Percentiles rank a stretch among this genome's conserved stretches.
Evolutionary conservation across 2,329 filamentous ascomycete species (phyloP).

Genomic region (Hansfordia pulvinata): DNA sequence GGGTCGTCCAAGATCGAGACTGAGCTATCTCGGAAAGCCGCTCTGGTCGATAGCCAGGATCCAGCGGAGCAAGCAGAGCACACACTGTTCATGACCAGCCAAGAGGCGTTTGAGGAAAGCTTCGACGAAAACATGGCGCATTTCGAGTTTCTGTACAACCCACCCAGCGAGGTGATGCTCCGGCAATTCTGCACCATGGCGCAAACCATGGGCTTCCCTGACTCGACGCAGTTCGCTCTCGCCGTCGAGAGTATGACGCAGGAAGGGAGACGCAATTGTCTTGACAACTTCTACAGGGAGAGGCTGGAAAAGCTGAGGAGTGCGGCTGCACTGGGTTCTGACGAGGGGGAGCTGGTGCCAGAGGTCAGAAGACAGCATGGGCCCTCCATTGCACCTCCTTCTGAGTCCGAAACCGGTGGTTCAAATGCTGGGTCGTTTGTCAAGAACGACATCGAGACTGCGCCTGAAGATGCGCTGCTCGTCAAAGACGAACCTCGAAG

Average conservation of each 20-base stretch:
- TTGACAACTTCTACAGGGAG: constrained; percentile 67
- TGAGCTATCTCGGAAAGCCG: constrained; percentile 64
- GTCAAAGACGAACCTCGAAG: no score
- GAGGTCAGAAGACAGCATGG: no score
- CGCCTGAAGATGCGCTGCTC: no score
- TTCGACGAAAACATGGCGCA: constrained; percentile 18
- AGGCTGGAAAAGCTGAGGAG: constrained; percentile 39
- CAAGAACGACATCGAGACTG: constrained; percentile 1
- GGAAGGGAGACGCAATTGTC: constrained; percentile 61
- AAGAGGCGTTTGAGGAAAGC: constrained; percentile 42
- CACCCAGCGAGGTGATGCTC: constrained; percentile 57
- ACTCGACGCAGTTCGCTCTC: constrained; percentile 73
- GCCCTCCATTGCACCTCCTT: no score
- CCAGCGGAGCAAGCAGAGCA: no score
- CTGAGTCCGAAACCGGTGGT: no score
- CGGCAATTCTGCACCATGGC: constrained; percentile 92
- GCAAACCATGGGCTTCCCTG: constrained; percentile 59
- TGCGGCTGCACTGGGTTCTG: constrained; percentile 10
- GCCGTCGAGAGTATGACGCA: constrained; percentile 86
- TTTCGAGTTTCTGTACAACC: constrained; percentile 46
- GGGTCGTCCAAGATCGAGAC: constrained; percentile 88
- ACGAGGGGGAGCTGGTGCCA: constrained; percentile 6
- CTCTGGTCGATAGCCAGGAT: constrained; percentile 34
- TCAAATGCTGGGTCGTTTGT: constrained; percentile 1
- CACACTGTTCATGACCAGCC: constrained; percentile 33